These are phyloP conservation scores for Seminavis robusta DNA, from an alignment of 108 stramenopile genomes.

Conservation along the genomic window DNA sequence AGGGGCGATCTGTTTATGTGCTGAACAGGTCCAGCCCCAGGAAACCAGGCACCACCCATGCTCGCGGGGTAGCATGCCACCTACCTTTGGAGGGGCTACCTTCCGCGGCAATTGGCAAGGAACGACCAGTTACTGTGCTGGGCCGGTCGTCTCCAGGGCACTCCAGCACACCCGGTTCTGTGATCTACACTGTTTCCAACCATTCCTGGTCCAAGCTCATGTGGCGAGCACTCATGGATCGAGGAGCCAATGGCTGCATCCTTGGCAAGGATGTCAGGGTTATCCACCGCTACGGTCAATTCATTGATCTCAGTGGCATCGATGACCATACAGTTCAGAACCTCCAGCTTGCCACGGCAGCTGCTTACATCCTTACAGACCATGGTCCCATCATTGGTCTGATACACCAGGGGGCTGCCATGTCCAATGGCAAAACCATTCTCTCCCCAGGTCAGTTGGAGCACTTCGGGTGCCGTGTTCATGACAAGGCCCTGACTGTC, in stretches of 20 bases:
- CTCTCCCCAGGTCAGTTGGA: slow-evolving; percentile 24
- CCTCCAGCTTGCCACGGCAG: slow-evolving; percentile 20
- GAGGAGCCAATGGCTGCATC: slow-evolving; percentile 40
- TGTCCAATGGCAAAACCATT: slow-evolving; percentile 16
- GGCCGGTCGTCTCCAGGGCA: too few relatives aligned
- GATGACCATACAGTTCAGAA: slow-evolving; percentile 19
- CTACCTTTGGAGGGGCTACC: too few relatives aligned
- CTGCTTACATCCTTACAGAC: slow-evolving; percentile 6
- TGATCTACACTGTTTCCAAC: too few relatives aligned
- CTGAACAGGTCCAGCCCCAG: too few relatives aligned
- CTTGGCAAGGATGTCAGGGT: slow-evolving; percentile 13
- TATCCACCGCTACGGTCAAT: slow-evolving; percentile 2
- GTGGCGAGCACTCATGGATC: slow-evolving; percentile 30
- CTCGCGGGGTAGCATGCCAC: too few relatives aligned
- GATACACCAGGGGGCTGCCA: slow-evolving; percentile 27
- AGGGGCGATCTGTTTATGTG: too few relatives aligned
- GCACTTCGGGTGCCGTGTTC: neutral
- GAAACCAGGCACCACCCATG: too few relatives aligned
- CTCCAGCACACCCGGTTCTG: too few relatives aligned
- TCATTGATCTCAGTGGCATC: slow-evolving; percentile 23
- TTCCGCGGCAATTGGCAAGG: too few relatives aligned
- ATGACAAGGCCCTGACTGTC: too few relatives aligned
- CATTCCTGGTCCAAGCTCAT: too few relatives aligned
- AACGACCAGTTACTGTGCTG: too few relatives aligned
- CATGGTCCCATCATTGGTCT: slow-evolving; percentile 21